Percentiles rank a stretch among this genome's conserved stretches.
These are phyloP conservation scores for Vaccinium darrowii DNA, from an alignment of 148 eudicot species.

Conservation along the genomic window DNA sequence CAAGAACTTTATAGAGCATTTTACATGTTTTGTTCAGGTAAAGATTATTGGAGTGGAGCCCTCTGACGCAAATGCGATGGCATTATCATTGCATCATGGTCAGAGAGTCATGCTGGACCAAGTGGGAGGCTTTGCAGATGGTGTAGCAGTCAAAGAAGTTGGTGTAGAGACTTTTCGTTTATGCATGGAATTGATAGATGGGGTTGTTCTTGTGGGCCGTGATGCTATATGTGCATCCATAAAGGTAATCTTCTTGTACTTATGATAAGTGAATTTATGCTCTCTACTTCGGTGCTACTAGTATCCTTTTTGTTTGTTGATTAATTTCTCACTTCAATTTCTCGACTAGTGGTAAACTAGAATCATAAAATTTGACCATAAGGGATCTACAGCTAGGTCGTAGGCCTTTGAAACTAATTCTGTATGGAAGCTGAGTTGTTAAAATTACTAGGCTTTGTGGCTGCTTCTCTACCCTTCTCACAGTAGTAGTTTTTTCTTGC, in stretches of 20 bases:
- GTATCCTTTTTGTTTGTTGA: slow-evolving; percentile 3
- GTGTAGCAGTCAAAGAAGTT: slow-evolving; percentile 95
- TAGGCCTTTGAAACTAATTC: background rate
- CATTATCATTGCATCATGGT: slow-evolving; percentile 85
- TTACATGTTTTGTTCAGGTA: slow-evolving; percentile 40
- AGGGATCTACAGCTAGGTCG: background rate
- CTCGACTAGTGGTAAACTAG: background rate
- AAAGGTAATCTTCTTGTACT: slow-evolving; percentile 49
- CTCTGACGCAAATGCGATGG: slow-evolving; percentile 96
- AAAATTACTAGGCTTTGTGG: background rate
- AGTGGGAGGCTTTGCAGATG: slow-evolving; percentile 99
- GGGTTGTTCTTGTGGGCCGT: slow-evolving; percentile 93
- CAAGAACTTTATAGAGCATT: slow-evolving; percentile 2
- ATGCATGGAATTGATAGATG: slow-evolving; percentile 83
- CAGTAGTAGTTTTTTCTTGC: background rate
- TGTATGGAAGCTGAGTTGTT: background rate
- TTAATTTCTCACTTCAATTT: background rate
- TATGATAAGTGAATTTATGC: background rate
- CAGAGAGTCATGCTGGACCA: slow-evolving; percentile 75
- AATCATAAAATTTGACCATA: background rate
- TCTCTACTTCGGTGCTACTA: background rate
- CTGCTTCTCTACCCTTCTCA: background rate
- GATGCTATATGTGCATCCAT: slow-evolving; percentile 99
- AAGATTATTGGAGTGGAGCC: slow-evolving; percentile 97
- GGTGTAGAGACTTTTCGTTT: slow-evolving; percentile 90